A percentile compares a stretch with the other conserved stretches of the same genome.
These are phyloP conservation scores for Paracorniculantispora psalliotae DNA, from an alignment of 2,329 filamentous ascomycete genomes.

Conservation along the genomic window DNA sequence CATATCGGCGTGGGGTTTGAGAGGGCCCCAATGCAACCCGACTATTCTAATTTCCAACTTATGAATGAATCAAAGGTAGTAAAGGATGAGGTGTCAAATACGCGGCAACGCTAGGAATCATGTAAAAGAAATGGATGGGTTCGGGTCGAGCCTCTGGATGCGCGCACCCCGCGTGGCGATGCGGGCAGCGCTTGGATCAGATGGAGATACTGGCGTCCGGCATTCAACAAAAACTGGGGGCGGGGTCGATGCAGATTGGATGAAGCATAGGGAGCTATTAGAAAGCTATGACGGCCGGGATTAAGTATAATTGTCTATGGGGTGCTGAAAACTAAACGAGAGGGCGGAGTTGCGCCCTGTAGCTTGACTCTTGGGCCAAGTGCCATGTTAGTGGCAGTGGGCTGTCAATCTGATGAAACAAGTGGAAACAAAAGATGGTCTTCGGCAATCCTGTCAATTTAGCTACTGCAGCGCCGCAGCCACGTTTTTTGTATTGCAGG, in stretches of 20 bases:
- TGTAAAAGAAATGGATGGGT: background rate
- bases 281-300: background rate
- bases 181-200: background rate
- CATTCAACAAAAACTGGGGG: background rate
- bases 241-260: background rate
- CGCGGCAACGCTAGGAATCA: background rate
- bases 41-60: background rate
- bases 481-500: background rate
- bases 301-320: background rate
- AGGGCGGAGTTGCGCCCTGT: background rate
- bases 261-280: background rate
- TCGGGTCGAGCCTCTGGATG: background rate
- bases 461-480: background rate
- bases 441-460: background rate
- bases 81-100: background rate
- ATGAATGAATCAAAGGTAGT: background rate
- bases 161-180: background rate
- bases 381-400: background rate
- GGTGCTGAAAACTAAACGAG: background rate
- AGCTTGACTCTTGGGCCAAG: too few species aligned
- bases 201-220: constrained; percentile 1
- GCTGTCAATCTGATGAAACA: background rate
- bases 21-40: background rate
- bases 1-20: background rate
- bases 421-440: background rate